These are phyloP conservation scores for Talaromyces sp. DNA, from an alignment of 2,329 filamentous ascomycete species.

Conservation along the genomic window DNA sequence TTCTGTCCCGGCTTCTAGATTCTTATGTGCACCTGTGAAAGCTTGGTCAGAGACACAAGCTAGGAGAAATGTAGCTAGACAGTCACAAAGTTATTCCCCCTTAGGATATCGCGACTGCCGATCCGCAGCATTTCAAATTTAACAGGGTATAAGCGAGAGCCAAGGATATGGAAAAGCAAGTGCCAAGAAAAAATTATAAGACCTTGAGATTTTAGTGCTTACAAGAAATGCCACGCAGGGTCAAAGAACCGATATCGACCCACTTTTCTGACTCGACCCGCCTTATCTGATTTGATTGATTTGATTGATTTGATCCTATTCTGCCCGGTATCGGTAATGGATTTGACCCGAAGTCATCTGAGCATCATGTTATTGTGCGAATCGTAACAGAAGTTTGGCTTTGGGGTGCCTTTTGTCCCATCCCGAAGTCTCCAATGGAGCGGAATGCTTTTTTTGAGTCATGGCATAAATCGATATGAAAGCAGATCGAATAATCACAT, in stretches of 20 bases:
- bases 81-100: neutral
- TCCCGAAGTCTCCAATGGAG: too few species aligned
- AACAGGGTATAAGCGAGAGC: neutral
- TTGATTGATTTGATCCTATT: slow-evolving; percentile 8
- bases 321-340: neutral
- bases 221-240: neutral
- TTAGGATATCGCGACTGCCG: neutral
- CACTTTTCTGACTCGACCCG: neutral
- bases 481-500: too few species aligned
- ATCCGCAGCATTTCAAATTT: neutral
- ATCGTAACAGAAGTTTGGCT: neutral
- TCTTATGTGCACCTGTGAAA: neutral
- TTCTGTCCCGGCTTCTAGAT: neutral
- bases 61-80: neutral
- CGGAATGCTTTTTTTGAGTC: too few species aligned
- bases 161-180: neutral
- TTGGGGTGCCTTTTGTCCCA: too few species aligned
- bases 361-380: neutral
- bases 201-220: neutral
- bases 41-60: neutral
- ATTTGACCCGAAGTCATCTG: neutral
- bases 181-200: neutral
- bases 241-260: neutral
- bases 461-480: too few species aligned
- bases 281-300: slow-evolving; percentile 14